Conservation (phyloP, 139 green algal species). For the Picochlorum sp. region DNA sequence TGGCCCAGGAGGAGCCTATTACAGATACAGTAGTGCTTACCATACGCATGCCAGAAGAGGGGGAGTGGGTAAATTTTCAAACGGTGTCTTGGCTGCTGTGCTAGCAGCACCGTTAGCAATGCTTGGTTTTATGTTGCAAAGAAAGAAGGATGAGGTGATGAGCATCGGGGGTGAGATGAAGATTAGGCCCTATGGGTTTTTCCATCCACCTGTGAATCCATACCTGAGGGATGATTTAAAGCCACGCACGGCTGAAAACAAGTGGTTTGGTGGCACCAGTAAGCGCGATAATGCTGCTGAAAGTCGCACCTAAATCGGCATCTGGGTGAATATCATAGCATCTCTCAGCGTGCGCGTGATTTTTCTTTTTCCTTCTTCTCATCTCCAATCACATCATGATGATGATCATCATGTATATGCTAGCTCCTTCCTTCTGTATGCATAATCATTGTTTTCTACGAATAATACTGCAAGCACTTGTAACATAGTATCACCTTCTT, state of each 20-base stretch:
- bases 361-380: too few relatives aligned
- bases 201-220: conserved; percentile 11
- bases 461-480: too few relatives aligned
- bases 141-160: not conserved
- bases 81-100: conserved; percentile 11
- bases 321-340: too few relatives aligned
- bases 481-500: too few relatives aligned
- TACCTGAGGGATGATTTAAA: conserved; percentile 11
- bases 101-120: not conserved
- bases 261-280: conserved; percentile 1
- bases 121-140: conserved; percentile 6
- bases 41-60: not conserved
- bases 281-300: too few relatives aligned
- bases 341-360: too few relatives aligned
- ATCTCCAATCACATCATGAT: too few relatives aligned
- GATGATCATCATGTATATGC: too few relatives aligned
- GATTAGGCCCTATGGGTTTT: conserved; percentile 10
- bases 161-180: not conserved
- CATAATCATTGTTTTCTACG: too few relatives aligned
- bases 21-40: not conserved
- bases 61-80: not conserved
- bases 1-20: not conserved
- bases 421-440: too few relatives aligned
- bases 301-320: too few relatives aligned
- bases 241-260: not conserved